Base-by-base conservation (phyloP, 305 asterid genomes). In the Striga hermonthica region DNA sequence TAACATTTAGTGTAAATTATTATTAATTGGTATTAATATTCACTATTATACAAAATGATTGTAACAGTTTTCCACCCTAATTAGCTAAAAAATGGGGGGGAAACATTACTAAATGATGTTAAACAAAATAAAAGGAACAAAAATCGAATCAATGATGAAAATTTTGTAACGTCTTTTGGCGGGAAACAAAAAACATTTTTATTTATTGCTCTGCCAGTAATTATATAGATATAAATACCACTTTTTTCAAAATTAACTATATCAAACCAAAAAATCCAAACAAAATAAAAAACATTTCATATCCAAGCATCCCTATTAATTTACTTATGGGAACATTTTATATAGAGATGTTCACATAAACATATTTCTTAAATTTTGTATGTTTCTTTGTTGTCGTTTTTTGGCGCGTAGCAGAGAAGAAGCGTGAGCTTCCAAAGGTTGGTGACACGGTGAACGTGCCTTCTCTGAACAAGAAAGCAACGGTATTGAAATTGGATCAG, bases 401-500 rank as follows among this genome's bases (percentile, higher is more conserved):
- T 68, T 22, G 31, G 66, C 57, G 39, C 49, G 62, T 65, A 74
- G 74, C 81, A 74, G 89, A 72, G 68, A 80, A 71, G 76, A 80
- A 69, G 72, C 67, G 37, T 50, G 68, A 69, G 71, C 75, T 76
- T 70, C 96, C 93, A 28, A 85, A 70, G 72, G 82, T 82, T 67
- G 98, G 98, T 60, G 99, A 90, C 81, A 65, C 64, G 67, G 97
- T 94, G 85, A 76, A 79, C 67, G 90, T 94, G 72, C 82, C 82
- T 75, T 86, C 96, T 47, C 86, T 93, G 41, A 83, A 82, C 58
- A 86, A 69, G 81, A 83, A 81, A 71, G 97, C 89, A 40, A 73
- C 76, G 38, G 94, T 90, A 60, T 50, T 94, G 75, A 81, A 84
- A 75, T 85, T 88, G 76, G 89, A 90, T 68, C 76, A 81, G 40